phyloP scores from a whole-genome alignment of 306 rosid genomes.

The Fragaria nilgerrensis region DNA sequence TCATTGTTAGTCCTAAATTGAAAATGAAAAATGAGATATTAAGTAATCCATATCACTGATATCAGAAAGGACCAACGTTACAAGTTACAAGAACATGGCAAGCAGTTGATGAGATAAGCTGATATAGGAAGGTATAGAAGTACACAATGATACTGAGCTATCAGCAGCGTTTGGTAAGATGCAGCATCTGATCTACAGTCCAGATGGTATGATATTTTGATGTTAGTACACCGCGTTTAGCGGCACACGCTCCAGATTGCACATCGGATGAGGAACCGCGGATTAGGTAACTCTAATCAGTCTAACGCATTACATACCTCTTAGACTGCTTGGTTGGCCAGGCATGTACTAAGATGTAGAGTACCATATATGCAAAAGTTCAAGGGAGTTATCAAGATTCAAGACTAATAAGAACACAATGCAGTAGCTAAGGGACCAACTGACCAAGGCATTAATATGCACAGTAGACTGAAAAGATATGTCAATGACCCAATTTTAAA shows the following conservation, averaged over 20 bases:
- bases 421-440: background rate
- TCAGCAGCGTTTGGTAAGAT: background rate
- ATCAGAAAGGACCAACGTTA: background rate
- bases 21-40: constrained; percentile 7
- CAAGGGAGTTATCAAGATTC: background rate
- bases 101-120: background rate
- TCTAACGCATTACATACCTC: background rate
- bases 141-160: background rate
- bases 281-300: background rate
- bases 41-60: background rate
- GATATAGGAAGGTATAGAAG: background rate
- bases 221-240: background rate
- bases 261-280: background rate
- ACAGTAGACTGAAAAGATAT: constrained; percentile 7
- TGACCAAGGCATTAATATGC: constrained; percentile 5
- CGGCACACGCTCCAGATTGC: background rate
- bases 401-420: background rate
- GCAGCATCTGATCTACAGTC: background rate
- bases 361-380: background rate
- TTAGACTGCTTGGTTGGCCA: background rate
- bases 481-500: background rate
- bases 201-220: background rate
- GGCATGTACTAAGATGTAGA: background rate
- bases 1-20: constrained; percentile 20
- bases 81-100: background rate